phyloP scores from a whole-genome alignment of 495 filamentous ascomycete species.

The Jackrogersella multiformis region DNA sequence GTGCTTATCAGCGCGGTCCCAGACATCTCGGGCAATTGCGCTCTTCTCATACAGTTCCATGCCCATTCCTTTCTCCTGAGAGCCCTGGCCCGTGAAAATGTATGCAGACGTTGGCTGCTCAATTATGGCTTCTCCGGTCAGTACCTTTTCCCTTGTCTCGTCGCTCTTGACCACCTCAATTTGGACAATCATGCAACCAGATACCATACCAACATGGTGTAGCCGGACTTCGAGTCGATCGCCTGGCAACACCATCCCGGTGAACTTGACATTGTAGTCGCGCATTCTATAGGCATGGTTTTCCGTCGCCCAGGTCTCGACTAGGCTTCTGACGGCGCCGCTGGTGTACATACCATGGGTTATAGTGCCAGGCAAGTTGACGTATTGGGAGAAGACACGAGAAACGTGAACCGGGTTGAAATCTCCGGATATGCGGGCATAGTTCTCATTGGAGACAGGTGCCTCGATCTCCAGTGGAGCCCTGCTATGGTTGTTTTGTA shows the following conservation, averaged over 20 bases:
- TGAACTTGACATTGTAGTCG: constrained; percentile 82
- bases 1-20: constrained; percentile 87
- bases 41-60: constrained; percentile 89
- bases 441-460: constrained; percentile 85
- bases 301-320: constrained; percentile 93
- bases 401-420: constrained; percentile 93
- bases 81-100: constrained; percentile 89
- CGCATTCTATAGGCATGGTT: constrained; percentile 88
- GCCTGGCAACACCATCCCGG: constrained; percentile 89
- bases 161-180: constrained; percentile 78
- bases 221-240: constrained; percentile 83
- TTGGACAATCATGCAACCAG: constrained; percentile 88
- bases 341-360: constrained; percentile 94
- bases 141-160: constrained; percentile 83
- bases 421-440: constrained; percentile 86
- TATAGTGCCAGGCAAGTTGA: constrained; percentile 83
- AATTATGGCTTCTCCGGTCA: constrained; percentile 84
- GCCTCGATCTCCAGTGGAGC: constrained; percentile 78
- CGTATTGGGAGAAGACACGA: constrained; percentile 83
- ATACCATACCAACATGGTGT: constrained; percentile 87
- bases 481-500: constrained; percentile 70
- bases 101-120: constrained; percentile 87
- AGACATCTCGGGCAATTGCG: constrained; percentile 83
- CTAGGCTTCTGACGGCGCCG: constrained; percentile 83
- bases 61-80: constrained; percentile 92